phyloP scores from a whole-genome alignment of 495 filamentous ascomycete species.

The Penicillium egyptiacum region DNA sequence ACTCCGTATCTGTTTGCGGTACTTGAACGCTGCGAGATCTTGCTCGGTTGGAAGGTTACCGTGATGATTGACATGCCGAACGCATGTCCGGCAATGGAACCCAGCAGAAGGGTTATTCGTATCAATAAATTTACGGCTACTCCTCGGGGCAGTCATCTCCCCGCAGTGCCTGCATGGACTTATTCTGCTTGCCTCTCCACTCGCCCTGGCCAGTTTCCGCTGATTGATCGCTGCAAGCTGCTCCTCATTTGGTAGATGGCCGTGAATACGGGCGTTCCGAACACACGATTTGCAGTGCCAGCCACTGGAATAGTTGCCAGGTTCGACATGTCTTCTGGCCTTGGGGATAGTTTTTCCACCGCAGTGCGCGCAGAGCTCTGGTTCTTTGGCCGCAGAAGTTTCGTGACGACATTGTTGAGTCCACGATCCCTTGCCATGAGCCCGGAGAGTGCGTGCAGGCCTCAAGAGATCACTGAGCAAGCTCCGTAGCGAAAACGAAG shows the following conservation, averaged over 20 bases:
- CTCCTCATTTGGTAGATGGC: slow-evolving; percentile 7
- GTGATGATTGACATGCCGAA: neutral
- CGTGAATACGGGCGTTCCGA: neutral
- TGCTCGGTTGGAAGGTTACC: neutral
- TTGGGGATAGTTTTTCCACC: neutral
- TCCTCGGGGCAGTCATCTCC: neutral
- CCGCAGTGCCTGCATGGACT: slow-evolving; percentile 9
- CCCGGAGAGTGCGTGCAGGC: neutral
- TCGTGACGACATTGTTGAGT: neutral
- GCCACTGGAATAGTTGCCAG: neutral
- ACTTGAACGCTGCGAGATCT: slow-evolving; percentile 1
- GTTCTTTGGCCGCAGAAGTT: neutral
- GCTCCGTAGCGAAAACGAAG: neutral
- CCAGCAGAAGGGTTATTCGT: slow-evolving; percentile 4
- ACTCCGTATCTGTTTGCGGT: neutral
- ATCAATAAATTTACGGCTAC: slow-evolving; percentile 2
- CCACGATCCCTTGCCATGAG: neutral
- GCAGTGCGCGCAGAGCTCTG: slow-evolving; percentile 7
- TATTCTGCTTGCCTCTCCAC: neutral
- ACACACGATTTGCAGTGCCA: slow-evolving; percentile 10
- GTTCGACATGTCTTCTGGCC: slow-evolving; percentile 1
- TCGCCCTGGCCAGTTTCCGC: neutral
- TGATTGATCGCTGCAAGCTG: slow-evolving; percentile 1
- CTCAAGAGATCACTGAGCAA: neutral
- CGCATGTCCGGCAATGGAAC: slow-evolving; percentile 8